Evolutionary conservation across 495 filamentous ascomycete species (phyloP).

Genomic region (Neohortaea acidophila): DNA sequence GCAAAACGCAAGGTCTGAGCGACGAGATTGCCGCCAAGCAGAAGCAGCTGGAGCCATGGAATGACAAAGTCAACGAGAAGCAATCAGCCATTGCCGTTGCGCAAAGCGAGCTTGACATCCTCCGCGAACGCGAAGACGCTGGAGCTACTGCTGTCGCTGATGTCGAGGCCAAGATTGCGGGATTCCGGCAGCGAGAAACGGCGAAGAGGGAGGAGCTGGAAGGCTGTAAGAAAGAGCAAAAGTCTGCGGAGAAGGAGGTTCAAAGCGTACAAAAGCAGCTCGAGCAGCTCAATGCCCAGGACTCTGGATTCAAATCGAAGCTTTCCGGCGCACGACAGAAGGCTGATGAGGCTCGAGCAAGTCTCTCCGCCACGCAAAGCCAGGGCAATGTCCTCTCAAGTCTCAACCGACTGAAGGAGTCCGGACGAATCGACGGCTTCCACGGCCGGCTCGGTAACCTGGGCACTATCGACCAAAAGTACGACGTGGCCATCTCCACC

Average conservation of each 20-base stretch:
- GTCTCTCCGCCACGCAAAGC: slow-evolving; percentile 72
- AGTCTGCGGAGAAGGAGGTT: slow-evolving; percentile 57
- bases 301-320: slow-evolving; percentile 63
- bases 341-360: slow-evolving; percentile 86
- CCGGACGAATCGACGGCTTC: slow-evolving; percentile 90
- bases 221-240: slow-evolving; percentile 56
- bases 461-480: slow-evolving; percentile 85
- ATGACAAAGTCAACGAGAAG: slow-evolving; percentile 89
- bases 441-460: slow-evolving; percentile 90
- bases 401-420: slow-evolving; percentile 87
- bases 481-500: slow-evolving; percentile 93
- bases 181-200: slow-evolving; percentile 51
- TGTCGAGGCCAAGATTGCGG: slow-evolving; percentile 58
- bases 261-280: slow-evolving; percentile 54
- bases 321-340: slow-evolving; percentile 81
- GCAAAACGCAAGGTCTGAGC: slow-evolving; percentile 86
- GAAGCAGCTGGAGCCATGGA: slow-evolving; percentile 91
- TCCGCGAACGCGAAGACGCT: slow-evolving; percentile 74
- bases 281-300: slow-evolving; percentile 52
- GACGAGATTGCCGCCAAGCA: slow-evolving; percentile 86
- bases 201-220: slow-evolving; percentile 61
- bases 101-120: slow-evolving; percentile 81
- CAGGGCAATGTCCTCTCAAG: slow-evolving; percentile 84
- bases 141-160: slow-evolving; percentile 71
- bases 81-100: slow-evolving; percentile 85